phyloP scores from a whole-genome alignment of 73 alveolate genomes.

The Paramecium biaurelia region DNA sequence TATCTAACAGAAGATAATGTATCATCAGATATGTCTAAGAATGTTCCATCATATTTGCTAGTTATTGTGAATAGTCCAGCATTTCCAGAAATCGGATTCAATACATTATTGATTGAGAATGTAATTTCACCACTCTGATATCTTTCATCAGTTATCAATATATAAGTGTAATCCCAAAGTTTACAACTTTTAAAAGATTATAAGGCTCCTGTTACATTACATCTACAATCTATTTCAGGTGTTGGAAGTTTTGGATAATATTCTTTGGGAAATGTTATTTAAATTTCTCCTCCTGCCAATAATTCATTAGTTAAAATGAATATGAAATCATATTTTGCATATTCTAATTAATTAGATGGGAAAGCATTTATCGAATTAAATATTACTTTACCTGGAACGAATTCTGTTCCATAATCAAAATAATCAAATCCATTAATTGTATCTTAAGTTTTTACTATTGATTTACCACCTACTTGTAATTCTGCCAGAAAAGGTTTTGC shows the following conservation, averaged over 20 bases:
- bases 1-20: not conserved
- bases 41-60: slow-evolving; percentile 56
- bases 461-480: not conserved
- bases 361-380: slow-evolving; percentile 17
- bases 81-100: slow-evolving; percentile 60
- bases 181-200: slow-evolving; percentile 52
- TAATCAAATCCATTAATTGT: slow-evolving; percentile 10
- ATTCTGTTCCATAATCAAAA: not conserved
- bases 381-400: not conserved
- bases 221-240: slow-evolving; percentile 48
- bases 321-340: slow-evolving; percentile 47
- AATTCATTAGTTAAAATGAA: slow-evolving; percentile 29
- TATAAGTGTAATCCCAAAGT: slow-evolving; percentile 44
- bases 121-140: slow-evolving; percentile 59
- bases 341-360: slow-evolving; percentile 43
- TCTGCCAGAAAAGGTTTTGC: slow-evolving; percentile 5
- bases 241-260: slow-evolving; percentile 43
- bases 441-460: not conserved
- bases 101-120: slow-evolving; percentile 29
- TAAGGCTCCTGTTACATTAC: slow-evolving; percentile 63
- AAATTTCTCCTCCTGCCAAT: slow-evolving; percentile 47
- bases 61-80: slow-evolving; percentile 60
- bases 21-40: slow-evolving; percentile 47
- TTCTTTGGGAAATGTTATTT: slow-evolving; percentile 46
- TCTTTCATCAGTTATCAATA: slow-evolving; percentile 35